Evolutionary conservation across 345 rosid genomes (phyloP).

Genomic region (Barbarea vulgaris): DNA sequence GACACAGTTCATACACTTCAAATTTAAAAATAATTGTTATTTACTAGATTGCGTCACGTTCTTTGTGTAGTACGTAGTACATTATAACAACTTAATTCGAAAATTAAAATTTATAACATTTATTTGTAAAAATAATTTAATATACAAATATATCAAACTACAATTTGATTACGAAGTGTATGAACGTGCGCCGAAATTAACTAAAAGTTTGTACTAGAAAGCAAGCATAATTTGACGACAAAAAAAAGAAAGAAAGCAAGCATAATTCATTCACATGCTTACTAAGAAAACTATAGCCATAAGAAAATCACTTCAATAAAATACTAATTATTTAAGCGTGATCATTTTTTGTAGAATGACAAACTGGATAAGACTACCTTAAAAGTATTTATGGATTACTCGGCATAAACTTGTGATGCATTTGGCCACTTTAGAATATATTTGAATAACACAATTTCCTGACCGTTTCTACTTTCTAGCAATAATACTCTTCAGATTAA

Average conservation of each 20-base stretch:
- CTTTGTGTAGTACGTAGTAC: background rate
- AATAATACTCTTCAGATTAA: background rate
- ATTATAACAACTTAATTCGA: background rate
- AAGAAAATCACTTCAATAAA: background rate
- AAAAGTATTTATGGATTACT: background rate
- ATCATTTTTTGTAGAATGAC: background rate
- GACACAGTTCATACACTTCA: background rate
- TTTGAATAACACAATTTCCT: background rate
- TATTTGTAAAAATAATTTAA: too few relatives aligned
- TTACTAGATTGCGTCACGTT: background rate
- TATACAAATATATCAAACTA: constrained; percentile 4
- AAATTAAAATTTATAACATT: background rate
- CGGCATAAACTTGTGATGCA: background rate
- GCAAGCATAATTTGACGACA: constrained; percentile 33
- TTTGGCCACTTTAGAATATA: background rate
- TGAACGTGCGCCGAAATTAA: constrained; percentile 38
- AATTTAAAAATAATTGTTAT: background rate
- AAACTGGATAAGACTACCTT: constrained; percentile 20
- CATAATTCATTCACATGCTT: constrained; percentile 38
- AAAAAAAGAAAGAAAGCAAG: constrained; percentile 19
- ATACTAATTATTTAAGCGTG: constrained; percentile 3
- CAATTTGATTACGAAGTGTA: constrained; percentile 30
- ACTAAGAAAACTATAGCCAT: constrained; percentile 12
- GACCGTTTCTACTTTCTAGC: background rate
- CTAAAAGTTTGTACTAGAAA: constrained; percentile 11